Percentiles rank a stretch among this genome's conserved stretches.
Conservation (phyloP, 139 green algal genomes). For the Parachlorella kessleri region DNA sequence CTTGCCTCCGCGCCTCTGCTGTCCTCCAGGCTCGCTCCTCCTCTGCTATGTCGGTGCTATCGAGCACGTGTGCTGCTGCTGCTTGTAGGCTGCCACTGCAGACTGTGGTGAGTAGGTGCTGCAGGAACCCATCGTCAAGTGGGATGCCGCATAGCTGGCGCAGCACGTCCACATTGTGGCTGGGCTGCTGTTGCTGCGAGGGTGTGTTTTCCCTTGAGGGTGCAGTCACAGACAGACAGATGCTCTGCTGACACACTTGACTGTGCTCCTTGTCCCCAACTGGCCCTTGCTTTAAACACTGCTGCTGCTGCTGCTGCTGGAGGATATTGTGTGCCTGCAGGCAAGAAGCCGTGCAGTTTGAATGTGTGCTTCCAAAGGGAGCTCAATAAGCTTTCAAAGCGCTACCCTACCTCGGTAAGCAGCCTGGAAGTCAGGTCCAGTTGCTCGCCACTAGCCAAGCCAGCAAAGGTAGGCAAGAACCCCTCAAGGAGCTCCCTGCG, state of each 20-base stretch:
- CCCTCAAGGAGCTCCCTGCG: constrained; percentile 13
- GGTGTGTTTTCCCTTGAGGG: not conserved
- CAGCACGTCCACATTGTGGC: not conserved
- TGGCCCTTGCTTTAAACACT: not conserved
- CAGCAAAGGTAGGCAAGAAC: constrained; percentile 1
- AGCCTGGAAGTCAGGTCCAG: not conserved
- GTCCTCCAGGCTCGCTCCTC: constrained; percentile 6
- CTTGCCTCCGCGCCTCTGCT: not conserved
- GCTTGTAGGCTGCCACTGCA: no score
- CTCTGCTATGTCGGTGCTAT: constrained; percentile 41
- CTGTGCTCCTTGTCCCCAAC: not conserved
- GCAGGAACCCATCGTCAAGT: no score
- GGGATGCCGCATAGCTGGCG: not conserved
- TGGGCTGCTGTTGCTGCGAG: not conserved
- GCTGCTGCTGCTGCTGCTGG: not conserved
- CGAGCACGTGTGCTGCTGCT: constrained; percentile 24
- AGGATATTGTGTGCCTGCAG: no score
- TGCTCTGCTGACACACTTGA: not conserved
- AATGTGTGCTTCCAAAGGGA: not conserved
- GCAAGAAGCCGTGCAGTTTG: no score
- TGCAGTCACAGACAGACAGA: not conserved
- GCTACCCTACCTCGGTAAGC: not conserved
- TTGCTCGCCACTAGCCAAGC: not conserved
- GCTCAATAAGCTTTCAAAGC: not conserved
- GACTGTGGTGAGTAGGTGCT: no score